phyloP scores from a whole-genome alignment of 2,329 filamentous ascomycete species.

The Hyphodiscus sp. region DNA sequence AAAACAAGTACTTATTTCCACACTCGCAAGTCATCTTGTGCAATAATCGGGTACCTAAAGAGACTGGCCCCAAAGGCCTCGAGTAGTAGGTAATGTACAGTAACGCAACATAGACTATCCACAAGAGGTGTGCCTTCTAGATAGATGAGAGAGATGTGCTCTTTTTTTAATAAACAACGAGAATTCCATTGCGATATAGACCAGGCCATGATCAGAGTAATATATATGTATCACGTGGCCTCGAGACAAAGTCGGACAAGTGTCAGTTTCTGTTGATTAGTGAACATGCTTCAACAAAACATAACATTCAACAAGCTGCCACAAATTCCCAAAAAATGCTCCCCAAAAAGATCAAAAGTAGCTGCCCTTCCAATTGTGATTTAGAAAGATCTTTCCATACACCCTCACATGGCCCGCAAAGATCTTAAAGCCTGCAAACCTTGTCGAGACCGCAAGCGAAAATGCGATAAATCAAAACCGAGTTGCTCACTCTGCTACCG shows the following conservation, averaged over 20 bases:
- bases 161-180: too few relatives aligned
- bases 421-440: not conserved
- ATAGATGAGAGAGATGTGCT: too few relatives aligned
- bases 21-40: too few relatives aligned
- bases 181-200: too few relatives aligned
- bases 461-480: not conserved
- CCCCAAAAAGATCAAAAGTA: not conserved
- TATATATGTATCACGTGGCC: not conserved
- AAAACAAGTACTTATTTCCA: too few relatives aligned
- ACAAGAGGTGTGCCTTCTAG: too few relatives aligned
- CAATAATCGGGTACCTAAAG: too few relatives aligned
- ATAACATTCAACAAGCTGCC: not conserved
- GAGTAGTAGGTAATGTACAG: too few relatives aligned
- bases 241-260: too few relatives aligned
- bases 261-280: not conserved
- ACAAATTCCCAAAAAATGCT: not conserved
- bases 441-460: not conserved
- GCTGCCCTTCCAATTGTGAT: not conserved
- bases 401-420: not conserved
- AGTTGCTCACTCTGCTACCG: not conserved
- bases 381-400: not conserved
- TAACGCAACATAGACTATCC: too few relatives aligned
- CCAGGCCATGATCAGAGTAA: too few relatives aligned
- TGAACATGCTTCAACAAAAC: not conserved
- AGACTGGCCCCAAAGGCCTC: too few relatives aligned